Evolutionary conservation across 2,329 filamentous ascomycete genomes (phyloP).

Genomic region (Ceratocystiopsis sp.): DNA sequence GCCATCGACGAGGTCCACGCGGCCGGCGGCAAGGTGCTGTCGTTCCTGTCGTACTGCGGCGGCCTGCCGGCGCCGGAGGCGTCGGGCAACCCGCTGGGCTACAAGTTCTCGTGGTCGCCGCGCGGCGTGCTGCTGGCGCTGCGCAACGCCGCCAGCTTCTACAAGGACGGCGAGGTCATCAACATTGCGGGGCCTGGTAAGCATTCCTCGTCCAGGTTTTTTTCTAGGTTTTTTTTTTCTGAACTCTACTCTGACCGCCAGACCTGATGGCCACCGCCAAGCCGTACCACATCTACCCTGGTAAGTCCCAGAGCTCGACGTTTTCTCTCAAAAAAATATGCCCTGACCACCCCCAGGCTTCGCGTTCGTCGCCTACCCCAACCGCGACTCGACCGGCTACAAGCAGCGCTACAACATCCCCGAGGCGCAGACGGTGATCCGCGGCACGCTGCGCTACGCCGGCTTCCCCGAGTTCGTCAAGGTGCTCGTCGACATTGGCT

Average conservation of each 20-base stretch:
- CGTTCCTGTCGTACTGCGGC: conserved; percentile 74
- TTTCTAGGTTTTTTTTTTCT: background rate
- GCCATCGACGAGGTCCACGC: conserved; percentile 78
- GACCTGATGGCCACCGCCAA: conserved; percentile 78
- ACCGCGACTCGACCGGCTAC: conserved; percentile 80
- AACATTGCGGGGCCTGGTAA: conserved; percentile 34
- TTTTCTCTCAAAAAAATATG: no score
- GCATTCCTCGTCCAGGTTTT: background rate
- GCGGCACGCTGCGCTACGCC: conserved; percentile 66
- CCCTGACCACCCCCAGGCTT: conserved; percentile 42
- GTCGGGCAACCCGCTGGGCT: conserved; percentile 79
- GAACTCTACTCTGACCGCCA: conserved; percentile 10
- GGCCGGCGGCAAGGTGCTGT: conserved; percentile 67
- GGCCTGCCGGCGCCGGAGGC: conserved; percentile 55
- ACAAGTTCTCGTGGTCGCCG: conserved; percentile 73
- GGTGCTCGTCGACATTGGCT: conserved; percentile 74
- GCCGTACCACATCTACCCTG: conserved; percentile 76
- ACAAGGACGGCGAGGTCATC: conserved; percentile 59
- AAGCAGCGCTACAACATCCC: conserved; percentile 81
- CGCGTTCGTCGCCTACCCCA: conserved; percentile 85
- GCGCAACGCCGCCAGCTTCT: conserved; percentile 70
- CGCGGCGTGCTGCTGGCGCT: conserved; percentile 79
- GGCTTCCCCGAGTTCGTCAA: conserved; percentile 87
- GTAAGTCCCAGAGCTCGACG: no score
- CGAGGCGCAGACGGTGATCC: conserved; percentile 73